Evolutionary conservation across 805 yeast species (phyloP), one percentile per base, ranked within the genome.

Genomic region (Metschnikowia rubicola): DNA sequence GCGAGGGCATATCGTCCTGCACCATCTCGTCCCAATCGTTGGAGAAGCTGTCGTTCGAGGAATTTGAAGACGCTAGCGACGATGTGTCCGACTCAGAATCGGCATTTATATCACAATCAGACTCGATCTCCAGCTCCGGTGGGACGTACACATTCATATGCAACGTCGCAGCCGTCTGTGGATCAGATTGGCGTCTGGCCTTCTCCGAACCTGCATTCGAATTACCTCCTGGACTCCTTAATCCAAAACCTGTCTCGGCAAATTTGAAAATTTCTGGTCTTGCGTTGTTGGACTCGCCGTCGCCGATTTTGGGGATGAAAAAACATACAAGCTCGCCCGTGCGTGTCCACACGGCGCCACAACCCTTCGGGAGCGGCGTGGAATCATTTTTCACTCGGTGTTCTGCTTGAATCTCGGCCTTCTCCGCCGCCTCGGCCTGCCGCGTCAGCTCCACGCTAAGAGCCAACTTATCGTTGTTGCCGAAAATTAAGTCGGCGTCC

Each of bases 361-460:
- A 91, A 9, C 90, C 94, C 60, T 88, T 90, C 0, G 97, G 97
- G 11, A 91, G 77, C 0, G 97, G 97, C 0, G 96, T 88, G 35
- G 88, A 83, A 60, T 88, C 96, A 58, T 54, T 53, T 31, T 46
- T 48, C 15, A 53, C 44, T 29, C 43, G 44, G 30, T 32, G 41
- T 6, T 30, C 42, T 8, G 42, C 29, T 32, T 32, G 35, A 4
- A 30, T 36, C 26, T 38, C 46, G 19, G 19, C 30, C 17, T 43
- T 39, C n/a, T 31, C 35, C 21, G n/a, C 43, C 4, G 37, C 30
- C 8, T 21, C 30, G 19, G 41, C 35, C 12, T 21, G 10, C 31
- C 34, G 19, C 3, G 39, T 12, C 33, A 54, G 33, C n/a, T 46
- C 54, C 17, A 35, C 30, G 28, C 54, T 50, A 9, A 37, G 29